Evolutionary conservation across 2,329 filamentous ascomycete genomes (phyloP).

Genomic region (Penicillium sp.): DNA sequence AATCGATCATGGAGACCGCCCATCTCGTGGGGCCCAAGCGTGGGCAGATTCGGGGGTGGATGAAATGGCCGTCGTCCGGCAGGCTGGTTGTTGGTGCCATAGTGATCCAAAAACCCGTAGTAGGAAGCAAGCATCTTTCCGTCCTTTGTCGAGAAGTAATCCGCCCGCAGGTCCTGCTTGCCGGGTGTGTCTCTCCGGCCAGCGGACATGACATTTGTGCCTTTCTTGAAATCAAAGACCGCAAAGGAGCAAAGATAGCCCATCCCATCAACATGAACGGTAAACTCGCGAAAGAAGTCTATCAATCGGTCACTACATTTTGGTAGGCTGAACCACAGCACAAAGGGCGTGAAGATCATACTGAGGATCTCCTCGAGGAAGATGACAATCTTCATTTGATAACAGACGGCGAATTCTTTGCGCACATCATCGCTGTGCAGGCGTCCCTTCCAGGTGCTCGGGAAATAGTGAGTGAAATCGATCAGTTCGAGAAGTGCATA

Average conservation of each 20-base stretch:
- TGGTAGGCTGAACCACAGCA: constrained; percentile 83
- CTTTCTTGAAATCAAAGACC: constrained; percentile 94
- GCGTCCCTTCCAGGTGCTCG: constrained; percentile 81
- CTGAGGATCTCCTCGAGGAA: constrained; percentile 91
- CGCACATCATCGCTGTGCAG: constrained; percentile 95
- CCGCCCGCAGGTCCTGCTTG: constrained; percentile 71
- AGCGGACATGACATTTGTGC: constrained; percentile 57
- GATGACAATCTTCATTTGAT: constrained; percentile 88
- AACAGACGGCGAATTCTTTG: constrained; percentile 82
- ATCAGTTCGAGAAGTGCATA: constrained; percentile 86
- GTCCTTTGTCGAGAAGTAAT: constrained; percentile 93
- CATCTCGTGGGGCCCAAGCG: constrained; percentile 62
- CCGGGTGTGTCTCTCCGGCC: constrained; percentile 28
- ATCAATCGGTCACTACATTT: constrained; percentile 89
- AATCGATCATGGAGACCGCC: constrained; percentile 43
- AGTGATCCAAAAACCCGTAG: constrained; percentile 92
- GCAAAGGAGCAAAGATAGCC: constrained; percentile 97
- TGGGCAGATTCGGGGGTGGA: constrained; percentile 73
- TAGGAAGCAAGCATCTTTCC: constrained; percentile 98
- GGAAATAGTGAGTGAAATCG: constrained; percentile 88
- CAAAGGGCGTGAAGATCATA: constrained; percentile 86
- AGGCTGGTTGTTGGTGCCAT: constrained; percentile 68
- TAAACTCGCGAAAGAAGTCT: constrained; percentile 98
- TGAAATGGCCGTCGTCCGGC: constrained; percentile 60
- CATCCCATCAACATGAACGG: constrained; percentile 91